Evolutionary conservation across 306 rosid genomes (phyloP), one percentile per base, ranked within the genome.

Genomic region (Leucaena leucocephala): DNA sequence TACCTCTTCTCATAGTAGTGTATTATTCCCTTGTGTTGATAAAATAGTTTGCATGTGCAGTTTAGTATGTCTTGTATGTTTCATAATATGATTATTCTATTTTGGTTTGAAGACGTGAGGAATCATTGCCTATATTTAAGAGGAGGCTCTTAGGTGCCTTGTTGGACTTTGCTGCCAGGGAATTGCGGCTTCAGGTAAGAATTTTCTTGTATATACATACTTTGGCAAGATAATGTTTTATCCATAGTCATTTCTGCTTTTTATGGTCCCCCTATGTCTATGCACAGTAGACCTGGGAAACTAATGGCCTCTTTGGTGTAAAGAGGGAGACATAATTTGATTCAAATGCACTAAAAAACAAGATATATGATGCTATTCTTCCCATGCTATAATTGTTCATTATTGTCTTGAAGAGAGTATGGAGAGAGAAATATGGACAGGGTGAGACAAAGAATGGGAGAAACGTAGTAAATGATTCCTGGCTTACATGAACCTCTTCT

Each of bases 131-230:
- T 54, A 86, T 91, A 80, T 93, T 93, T 85, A 95, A 95, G 84
- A 93, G 99, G 87, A 95, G 96, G 85, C 89, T 95, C 80, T 85
- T 95, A 74, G 90, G 96, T 81, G 89, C 90, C 43, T 83, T 95
- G 94, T 79, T 95, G 81, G 98, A 95, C 84, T 93, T 95, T 72
- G 86, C 99, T 5, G 90, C 93, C 58, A 87, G 89, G 82, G 99
- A 95, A 80, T 91, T 95, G 85, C 97, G 85, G 83, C 88, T 87
- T 82, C 99, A 95, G 98, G 99, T 95, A 42, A 75, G 46, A 40
- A 45, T 69, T 54, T 74, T 78, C 8, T 48, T 49, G 35, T 68
- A 16, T 39, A 5, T 81, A 2, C 68, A 77, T 76, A 42, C 73
- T 46, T 49, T 76, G n/a, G 22, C 73, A 71, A 42, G 55, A 73